Base-by-base conservation (phyloP, 352 stramenopile genomes). In the Pythium volutum region DNA sequence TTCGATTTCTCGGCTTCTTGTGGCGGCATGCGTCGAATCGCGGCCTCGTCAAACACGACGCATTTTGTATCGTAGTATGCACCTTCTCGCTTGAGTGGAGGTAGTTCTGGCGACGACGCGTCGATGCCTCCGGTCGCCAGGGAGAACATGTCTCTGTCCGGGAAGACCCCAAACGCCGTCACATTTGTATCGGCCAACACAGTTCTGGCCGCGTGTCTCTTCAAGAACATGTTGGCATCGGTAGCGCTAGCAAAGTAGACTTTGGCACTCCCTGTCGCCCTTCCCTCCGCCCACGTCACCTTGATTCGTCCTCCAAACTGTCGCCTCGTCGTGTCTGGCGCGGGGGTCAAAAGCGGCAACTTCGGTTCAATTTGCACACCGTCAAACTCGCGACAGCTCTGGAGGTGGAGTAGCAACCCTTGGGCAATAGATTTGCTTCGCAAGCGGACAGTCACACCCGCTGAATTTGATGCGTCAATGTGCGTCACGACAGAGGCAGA, bases 281-380 rank as follows among this genome's bases (percentile, higher is more conserved):
- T 12, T 7, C 48, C 56, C n/a, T 64, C 46, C 1, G 63, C 55
- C 63, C 63, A 70, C 33, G 63, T 65, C 1, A 70, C 43, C 33
- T 53, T 65, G n/a, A 70, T 59, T 3, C 56, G 49, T 18, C 51
- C 18, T 11, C 38, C 23, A 36, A 34, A 59, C 53, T 59, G n/a
- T 11, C 38, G 29, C 27, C 27, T 8, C 4, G 12, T 29, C 46
- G 38, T 42, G 11, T 49, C 43, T 22, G 34, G 43, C 8, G 49
- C 48, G 2, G 55, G 20, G 12, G 61, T 27, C 16, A 36, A 26
- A 16, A 12, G 20, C 16, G 53, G 46, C 6, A 51, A 27, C 14
- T 47, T 38, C 16, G 48, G 34, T 4, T 23, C 50, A 16, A 51
- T 42, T 22, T 53, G 48, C 38, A 55, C 26, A 6, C 10, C 43